Base-by-base conservation (phyloP, 257 asterid genomes). In the Ligustrum vulgare region DNA sequence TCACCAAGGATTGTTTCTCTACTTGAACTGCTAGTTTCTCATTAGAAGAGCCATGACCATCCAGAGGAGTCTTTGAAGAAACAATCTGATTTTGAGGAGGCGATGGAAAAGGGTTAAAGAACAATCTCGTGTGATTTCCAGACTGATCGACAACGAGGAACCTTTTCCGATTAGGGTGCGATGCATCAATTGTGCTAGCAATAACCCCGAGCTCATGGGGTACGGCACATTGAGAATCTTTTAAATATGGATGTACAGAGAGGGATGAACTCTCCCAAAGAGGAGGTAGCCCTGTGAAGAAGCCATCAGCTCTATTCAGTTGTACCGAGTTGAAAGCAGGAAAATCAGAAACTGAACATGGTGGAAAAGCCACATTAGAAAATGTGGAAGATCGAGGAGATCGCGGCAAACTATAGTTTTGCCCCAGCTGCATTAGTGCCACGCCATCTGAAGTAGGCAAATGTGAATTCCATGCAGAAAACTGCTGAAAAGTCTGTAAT, bases 141-240 rank as follows among this genome's bases (percentile, higher is more conserved):
- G 93, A 88, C 67, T 80, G 90, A 79, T 91, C 97, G 28, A 86
- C 90, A 67, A 91, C 86, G 75, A 91, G 90, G 77, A 90, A 84
- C 79, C 77, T 83, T 75, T 82, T 89, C 76, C 66, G 86, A 74
- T 22, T 16, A 18, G 60, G 1, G 8, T 49, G 22, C 7, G 82
- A 80, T 22, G 77, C 80, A 70, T 73, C 78, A 18, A 63, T 62
- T 68, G 83, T 80, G 68, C 67, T 76, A 70, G 81, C 80, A 10
- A 72, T 67, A 72, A 76, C 82, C 36, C 85, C 86, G 71, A 73
- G 69, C 78, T 79, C 32, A 23, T 62, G 39, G 28, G 83, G 75
- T 20, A 75, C 69, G 64, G 64, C 71, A 77, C 28, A 18, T 68
- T 78, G 80, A 56, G 84, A 35, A 68, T 84, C 82, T 72, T 73